phyloP scores from a whole-genome alignment of 768 basidiomycete genomes.

The Dentipellis sp. region DNA sequence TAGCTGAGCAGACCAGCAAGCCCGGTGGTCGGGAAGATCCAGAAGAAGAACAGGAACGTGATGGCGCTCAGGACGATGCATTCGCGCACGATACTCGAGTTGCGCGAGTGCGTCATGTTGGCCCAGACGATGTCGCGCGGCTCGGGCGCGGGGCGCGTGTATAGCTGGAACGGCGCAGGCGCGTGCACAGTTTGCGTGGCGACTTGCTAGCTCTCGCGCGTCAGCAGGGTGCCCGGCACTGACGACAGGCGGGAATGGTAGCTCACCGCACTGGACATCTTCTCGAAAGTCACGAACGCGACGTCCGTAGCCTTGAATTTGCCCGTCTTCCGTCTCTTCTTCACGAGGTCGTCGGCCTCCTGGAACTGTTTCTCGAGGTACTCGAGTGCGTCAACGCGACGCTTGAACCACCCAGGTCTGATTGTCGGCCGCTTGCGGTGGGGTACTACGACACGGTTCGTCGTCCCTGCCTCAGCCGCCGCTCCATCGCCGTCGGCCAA shows the following conservation, averaged over 20 bases:
- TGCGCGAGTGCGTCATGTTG: slow-evolving; percentile 64
- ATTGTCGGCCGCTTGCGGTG: slow-evolving; percentile 70
- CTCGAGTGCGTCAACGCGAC: slow-evolving; percentile 83
- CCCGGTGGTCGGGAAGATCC: slow-evolving; percentile 85
- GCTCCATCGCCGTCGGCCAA: slow-evolving; percentile 43
- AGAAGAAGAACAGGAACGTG: slow-evolving; percentile 73
- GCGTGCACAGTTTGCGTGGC: slow-evolving; percentile 80
- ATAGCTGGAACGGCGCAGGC: slow-evolving; percentile 52
- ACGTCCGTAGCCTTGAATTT: slow-evolving; percentile 75
- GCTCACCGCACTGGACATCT: slow-evolving; percentile 84
- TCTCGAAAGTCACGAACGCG: slow-evolving; percentile 96
- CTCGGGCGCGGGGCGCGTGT: slow-evolving; percentile 78
- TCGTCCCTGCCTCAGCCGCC: slow-evolving; percentile 40
- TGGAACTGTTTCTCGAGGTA: slow-evolving; percentile 75
- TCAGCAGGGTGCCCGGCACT: background rate
- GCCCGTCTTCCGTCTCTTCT: slow-evolving; percentile 57
- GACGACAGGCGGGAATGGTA: too few relatives aligned
- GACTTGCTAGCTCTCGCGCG: slow-evolving; percentile 50
- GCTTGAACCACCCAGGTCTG: slow-evolving; percentile 63
- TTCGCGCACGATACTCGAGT: slow-evolving; percentile 55
- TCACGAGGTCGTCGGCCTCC: slow-evolving; percentile 77
- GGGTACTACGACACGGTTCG: slow-evolving; percentile 55
- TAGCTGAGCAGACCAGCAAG: slow-evolving; percentile 86
- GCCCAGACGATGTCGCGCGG: slow-evolving; percentile 95
- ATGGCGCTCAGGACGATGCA: slow-evolving; percentile 63